A percentile compares a stretch with the other conserved stretches of the same genome.
Conservation (phyloP, 2,329 filamentous ascomycete genomes). For the Drechslerella stenobrocha region DNA sequence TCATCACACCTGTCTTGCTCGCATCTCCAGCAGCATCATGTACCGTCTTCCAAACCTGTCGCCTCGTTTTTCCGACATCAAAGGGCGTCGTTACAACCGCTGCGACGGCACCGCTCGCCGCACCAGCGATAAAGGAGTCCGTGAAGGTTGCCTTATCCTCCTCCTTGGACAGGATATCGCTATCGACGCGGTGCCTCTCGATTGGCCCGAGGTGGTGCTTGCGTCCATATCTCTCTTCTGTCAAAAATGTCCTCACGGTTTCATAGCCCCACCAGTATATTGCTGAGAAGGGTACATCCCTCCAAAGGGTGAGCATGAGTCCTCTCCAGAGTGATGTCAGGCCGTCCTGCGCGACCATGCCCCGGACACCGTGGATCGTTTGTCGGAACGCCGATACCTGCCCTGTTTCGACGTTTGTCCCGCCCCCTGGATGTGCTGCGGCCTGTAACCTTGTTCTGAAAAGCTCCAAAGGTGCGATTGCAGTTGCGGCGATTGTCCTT, state of each 20-base stretch:
- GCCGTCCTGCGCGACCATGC: constrained; percentile 77
- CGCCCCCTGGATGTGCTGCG: constrained; percentile 59
- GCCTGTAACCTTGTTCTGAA: constrained; percentile 91
- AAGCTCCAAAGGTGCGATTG: constrained; percentile 89
- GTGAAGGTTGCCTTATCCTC: constrained; percentile 66
- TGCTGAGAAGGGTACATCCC: constrained; percentile 94
- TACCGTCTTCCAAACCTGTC: constrained; percentile 72
- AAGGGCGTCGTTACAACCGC: constrained; percentile 92
- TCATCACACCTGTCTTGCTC: constrained; percentile 55
- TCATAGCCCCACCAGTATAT: constrained; percentile 99
- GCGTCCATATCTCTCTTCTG: constrained; percentile 36
- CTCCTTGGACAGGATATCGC: constrained; percentile 50
- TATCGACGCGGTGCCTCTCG: constrained; percentile 70
- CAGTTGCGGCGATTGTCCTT: constrained; percentile 75
- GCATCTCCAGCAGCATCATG: constrained; percentile 54
- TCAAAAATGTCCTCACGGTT: constrained; percentile 65
- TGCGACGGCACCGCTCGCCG: constrained; percentile 77
- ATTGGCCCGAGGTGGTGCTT: constrained; percentile 33
- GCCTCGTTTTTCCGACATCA: constrained; percentile 94
- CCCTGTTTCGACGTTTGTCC: constrained; percentile 48
- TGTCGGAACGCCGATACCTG: constrained; percentile 62
- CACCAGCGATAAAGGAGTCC: constrained; percentile 87
- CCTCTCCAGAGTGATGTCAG: constrained; percentile 87
- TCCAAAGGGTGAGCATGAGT: constrained; percentile 86
- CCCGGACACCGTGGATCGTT: constrained; percentile 73